phyloP scores from a whole-genome alignment of 2,329 filamentous ascomycete genomes.

The Curvularia lunata region DNA sequence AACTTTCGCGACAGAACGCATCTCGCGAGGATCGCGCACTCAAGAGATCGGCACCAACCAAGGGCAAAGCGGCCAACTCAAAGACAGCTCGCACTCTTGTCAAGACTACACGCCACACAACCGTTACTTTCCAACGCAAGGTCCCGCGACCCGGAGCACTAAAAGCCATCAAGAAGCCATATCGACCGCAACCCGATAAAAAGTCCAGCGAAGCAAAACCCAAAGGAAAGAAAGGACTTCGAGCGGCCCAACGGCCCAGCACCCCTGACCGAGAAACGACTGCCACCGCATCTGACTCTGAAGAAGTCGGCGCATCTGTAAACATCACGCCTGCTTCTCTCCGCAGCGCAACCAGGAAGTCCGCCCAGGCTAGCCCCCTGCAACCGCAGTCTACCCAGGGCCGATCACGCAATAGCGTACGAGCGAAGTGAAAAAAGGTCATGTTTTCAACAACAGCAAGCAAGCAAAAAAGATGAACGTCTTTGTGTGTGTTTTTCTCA shows the following conservation, averaged over 20 bases:
- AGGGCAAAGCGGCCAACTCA: constrained; percentile 16
- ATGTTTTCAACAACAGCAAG: no score
- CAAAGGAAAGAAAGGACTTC: constrained; percentile 22
- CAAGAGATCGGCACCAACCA: constrained; percentile 31
- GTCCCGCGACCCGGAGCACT: constrained; percentile 30
- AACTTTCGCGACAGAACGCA: constrained; percentile 38
- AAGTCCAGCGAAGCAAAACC: constrained; percentile 16
- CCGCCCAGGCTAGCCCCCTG: constrained; percentile 9
- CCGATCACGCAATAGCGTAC: constrained; percentile 17
- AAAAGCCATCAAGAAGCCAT: constrained; percentile 31
- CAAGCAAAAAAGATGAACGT: neutral
- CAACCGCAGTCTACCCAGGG: constrained; percentile 2
- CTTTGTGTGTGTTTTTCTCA: no score
- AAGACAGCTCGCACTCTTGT: constrained; percentile 19
- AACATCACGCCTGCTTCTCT: constrained; percentile 48
- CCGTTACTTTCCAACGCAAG: constrained; percentile 34
- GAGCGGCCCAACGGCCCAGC: constrained; percentile 23
- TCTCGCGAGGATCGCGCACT: constrained; percentile 44
- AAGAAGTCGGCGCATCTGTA: constrained; percentile 33
- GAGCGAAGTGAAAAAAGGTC: constrained; percentile 15
- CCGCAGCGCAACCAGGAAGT: constrained; percentile 39
- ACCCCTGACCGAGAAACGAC: constrained; percentile 23
- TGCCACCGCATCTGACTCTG: constrained; percentile 19
- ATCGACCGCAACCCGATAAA: constrained; percentile 13
- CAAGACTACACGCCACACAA: constrained; percentile 30